These are phyloP conservation scores for Aristolochia californica DNA, from an alignment of 164 flowering plant species.

Conservation along the genomic window DNA sequence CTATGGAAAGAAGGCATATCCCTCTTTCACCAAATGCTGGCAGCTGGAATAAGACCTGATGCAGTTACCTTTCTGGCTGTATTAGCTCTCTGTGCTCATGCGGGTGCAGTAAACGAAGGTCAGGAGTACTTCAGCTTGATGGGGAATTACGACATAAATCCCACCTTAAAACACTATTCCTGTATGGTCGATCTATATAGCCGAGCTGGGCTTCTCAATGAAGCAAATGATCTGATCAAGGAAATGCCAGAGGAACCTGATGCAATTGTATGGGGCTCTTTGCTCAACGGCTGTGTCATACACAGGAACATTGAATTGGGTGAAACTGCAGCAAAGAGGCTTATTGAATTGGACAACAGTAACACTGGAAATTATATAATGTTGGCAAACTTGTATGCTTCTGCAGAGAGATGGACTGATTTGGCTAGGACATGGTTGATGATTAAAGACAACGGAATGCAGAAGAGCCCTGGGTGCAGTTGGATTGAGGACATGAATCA, in stretches of 20 bases:
- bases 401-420: slow-evolving; percentile 44
- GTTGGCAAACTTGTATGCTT: slow-evolving; percentile 58
- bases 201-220: slow-evolving; percentile 36
- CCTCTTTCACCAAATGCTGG: slow-evolving; percentile 36
- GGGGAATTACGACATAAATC: slow-evolving; percentile 27
- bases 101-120: slow-evolving; percentile 41
- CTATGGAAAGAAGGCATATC: slow-evolving; percentile 50
- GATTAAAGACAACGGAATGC: slow-evolving; percentile 42
- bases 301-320: slow-evolving; percentile 40
- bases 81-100: slow-evolving; percentile 59
- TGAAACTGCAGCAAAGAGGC: slow-evolving; percentile 41
- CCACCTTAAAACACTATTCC: slow-evolving; percentile 56
- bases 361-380: slow-evolving; percentile 44
- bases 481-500: slow-evolving; percentile 56
- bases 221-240: slow-evolving; percentile 38
- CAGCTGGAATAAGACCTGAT: slow-evolving; percentile 42
- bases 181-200: slow-evolving; percentile 64
- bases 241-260: slow-evolving; percentile 38
- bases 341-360: slow-evolving; percentile 42
- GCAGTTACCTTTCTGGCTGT: slow-evolving; percentile 52
- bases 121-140: slow-evolving; percentile 37
- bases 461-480: slow-evolving; percentile 66
- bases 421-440: slow-evolving; percentile 34
- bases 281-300: slow-evolving; percentile 53
- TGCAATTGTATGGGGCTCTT: slow-evolving; percentile 49